A percentile compares a stretch with the other conserved stretches of the same genome.
Evolutionary conservation across 202 grass and related monocot species (phyloP).

Genomic region (Carex arenaria): DNA sequence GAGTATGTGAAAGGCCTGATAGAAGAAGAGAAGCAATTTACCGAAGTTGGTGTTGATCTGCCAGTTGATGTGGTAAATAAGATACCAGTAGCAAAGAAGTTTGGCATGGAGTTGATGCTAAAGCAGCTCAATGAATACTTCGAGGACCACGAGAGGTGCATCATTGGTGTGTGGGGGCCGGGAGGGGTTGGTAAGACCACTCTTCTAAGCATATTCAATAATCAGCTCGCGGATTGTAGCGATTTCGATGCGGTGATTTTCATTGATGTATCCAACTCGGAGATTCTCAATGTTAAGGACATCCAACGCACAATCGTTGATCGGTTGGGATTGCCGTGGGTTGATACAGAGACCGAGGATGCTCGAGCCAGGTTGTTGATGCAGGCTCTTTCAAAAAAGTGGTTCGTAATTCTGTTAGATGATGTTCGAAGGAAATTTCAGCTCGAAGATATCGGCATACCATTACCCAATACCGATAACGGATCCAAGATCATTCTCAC

Average conservation of each 20-base stretch:
- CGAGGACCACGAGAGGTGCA: conserved; percentile 19
- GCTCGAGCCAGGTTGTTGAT: conserved; percentile 39
- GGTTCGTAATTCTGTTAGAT: conserved; percentile 55
- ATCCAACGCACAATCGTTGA: conserved; percentile 44
- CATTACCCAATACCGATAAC: conserved; percentile 30
- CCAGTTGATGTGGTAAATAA: conserved; percentile 17
- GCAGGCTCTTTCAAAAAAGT: conserved; percentile 34
- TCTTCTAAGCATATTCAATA: conserved; percentile 49
- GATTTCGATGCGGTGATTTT: conserved; percentile 49
- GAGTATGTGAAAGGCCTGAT: conserved; percentile 25
- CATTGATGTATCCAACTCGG: conserved; percentile 50
- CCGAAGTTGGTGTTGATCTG: conserved; percentile 20
- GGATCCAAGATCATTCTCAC: conserved; percentile 49
- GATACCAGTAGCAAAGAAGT: conserved; percentile 12
- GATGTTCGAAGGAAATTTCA: conserved; percentile 34
- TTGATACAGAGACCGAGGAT: conserved; percentile 24
- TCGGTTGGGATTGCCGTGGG: conserved; percentile 45
- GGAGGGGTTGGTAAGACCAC: conserved; percentile 78
- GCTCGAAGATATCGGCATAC: conserved; percentile 49
- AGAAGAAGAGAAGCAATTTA: conserved; percentile 25
- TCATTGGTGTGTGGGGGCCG: conserved; percentile 48
- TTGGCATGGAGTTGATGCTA: conserved; percentile 38
- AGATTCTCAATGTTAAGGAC: conserved; percentile 26
- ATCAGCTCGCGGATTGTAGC: conserved; percentile 26
- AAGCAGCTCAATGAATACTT: conserved; percentile 17